These are phyloP conservation scores for Leptodontidium sp. DNA, from an alignment of 2,329 filamentous ascomycete species.

Conservation along the genomic window DNA sequence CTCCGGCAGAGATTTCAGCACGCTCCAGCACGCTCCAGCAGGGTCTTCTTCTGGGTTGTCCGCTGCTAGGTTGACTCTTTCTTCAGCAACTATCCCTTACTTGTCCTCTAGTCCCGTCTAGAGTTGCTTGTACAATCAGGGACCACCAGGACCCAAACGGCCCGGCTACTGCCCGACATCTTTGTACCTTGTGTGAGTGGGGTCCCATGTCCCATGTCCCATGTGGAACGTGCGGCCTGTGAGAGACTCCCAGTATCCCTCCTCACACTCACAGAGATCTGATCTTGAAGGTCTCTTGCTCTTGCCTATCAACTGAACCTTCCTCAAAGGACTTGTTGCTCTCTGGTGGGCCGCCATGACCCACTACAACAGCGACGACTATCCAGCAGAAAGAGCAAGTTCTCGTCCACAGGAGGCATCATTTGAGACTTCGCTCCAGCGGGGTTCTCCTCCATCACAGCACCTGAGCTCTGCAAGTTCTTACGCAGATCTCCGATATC, in stretches of 20 bases:
- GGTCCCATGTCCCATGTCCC: constrained; percentile 14
- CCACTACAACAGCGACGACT: constrained; percentile 24
- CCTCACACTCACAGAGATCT: background rate
- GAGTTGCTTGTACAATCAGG: constrained; percentile 23
- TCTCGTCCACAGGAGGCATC: constrained; percentile 23
- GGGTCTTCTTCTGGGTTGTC: constrained; percentile 22
- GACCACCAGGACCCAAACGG: constrained; percentile 17
- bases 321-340: background rate
- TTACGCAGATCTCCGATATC: constrained; percentile 43
- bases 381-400: constrained; percentile 24
- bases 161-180: constrained; percentile 26
- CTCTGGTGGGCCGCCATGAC: constrained; percentile 31
- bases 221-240: constrained; percentile 23
- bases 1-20: constrained; percentile 9
- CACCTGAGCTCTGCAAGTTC: constrained; percentile 43
- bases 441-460: constrained; percentile 26
- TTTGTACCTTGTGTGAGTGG: constrained; percentile 26
- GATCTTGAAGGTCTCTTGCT: background rate
- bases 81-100: constrained; percentile 24
- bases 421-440: constrained; percentile 17
- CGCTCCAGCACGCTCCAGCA: background rate
- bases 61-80: constrained; percentile 11
- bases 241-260: constrained; percentile 15
- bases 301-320: background rate
- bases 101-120: constrained; percentile 27